Conservation (phyloP, 1,284 basidiomycete genomes). For the Leccinum subrobustum region DNA sequence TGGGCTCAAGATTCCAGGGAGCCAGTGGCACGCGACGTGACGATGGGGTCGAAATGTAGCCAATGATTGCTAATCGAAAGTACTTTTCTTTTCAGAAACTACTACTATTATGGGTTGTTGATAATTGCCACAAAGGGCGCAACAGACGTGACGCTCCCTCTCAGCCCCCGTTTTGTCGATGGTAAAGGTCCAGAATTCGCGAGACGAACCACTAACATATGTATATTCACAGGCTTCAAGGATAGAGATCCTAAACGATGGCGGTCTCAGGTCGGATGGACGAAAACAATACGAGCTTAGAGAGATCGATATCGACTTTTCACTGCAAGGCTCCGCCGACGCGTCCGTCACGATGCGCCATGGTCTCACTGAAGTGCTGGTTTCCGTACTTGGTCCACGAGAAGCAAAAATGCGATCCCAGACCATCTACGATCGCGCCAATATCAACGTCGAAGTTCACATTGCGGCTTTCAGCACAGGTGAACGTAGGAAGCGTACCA, state of each 20-base stretch:
- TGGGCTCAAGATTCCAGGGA: too few species aligned
- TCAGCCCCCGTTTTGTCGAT: neutral
- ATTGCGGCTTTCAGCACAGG: slow-evolving; percentile 85
- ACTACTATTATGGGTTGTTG: neutral
- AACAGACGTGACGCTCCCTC: too few species aligned
- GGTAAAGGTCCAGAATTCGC: slow-evolving; percentile 8
- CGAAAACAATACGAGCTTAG: slow-evolving; percentile 89
- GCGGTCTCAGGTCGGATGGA: slow-evolving; percentile 88
- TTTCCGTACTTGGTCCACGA: slow-evolving; percentile 88
- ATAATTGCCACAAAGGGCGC: neutral
- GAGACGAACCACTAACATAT: neutral
- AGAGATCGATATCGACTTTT: slow-evolving; percentile 76
- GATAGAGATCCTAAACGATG: slow-evolving; percentile 88
- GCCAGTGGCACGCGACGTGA: too few species aligned
- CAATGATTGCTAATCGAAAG: too few species aligned
- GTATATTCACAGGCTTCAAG: slow-evolving; percentile 57
- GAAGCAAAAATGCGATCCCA: slow-evolving; percentile 80
- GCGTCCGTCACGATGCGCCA: slow-evolving; percentile 85
- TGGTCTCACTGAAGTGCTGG: slow-evolving; percentile 86
- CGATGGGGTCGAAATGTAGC: too few species aligned
- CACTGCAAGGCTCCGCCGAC: slow-evolving; percentile 77
- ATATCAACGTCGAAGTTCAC: slow-evolving; percentile 83
- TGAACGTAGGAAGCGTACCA: slow-evolving; percentile 71
- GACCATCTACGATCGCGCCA: slow-evolving; percentile 79
- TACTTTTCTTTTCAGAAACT: too few species aligned